phyloP scores from a whole-genome alignment of 306 rosid species.

The Urtica urens region DNA sequence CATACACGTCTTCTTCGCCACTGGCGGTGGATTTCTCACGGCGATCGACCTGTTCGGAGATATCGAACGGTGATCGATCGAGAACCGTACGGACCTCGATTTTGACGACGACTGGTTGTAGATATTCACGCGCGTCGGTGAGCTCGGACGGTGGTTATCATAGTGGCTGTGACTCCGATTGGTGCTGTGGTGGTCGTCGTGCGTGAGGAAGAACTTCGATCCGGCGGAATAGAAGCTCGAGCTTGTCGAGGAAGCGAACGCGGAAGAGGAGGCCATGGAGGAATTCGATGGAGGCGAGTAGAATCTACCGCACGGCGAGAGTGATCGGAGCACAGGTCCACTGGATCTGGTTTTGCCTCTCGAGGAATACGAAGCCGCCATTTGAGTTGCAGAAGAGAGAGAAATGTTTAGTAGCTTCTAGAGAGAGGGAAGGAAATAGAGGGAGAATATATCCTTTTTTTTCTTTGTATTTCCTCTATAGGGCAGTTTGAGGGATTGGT shows the following conservation, averaged over 20 bases:
- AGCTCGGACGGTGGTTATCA: slow-evolving; percentile 47
- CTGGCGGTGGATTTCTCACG: slow-evolving; percentile 44
- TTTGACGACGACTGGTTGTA: slow-evolving; percentile 25
- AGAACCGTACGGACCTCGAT: slow-evolving; percentile 53
- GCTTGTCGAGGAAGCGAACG: slow-evolving; percentile 69
- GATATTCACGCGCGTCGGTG: slow-evolving; percentile 85
- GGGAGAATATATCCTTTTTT: not conserved
- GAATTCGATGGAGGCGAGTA: slow-evolving; percentile 42
- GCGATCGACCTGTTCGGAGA: slow-evolving; percentile 72
- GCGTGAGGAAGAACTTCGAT: slow-evolving; percentile 35
- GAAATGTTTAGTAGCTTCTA: not conserved
- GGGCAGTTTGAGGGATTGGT: slow-evolving; percentile 51
- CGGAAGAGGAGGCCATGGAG: slow-evolving; percentile 37
- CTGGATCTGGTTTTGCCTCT: slow-evolving; percentile 39
- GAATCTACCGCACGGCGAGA: slow-evolving; percentile 59
- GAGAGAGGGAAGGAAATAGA: not conserved
- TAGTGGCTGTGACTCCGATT: slow-evolving; percentile 21
- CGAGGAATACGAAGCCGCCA: slow-evolving; percentile 46
- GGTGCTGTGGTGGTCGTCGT: slow-evolving; percentile 15
- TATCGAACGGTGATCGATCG: slow-evolving; percentile 59
- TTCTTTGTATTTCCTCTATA: not conserved
- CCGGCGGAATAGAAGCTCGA: slow-evolving; percentile 43
- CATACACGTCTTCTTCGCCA: slow-evolving; percentile 69
- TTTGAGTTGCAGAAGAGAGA: slow-evolving; percentile 15
- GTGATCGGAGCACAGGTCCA: slow-evolving; percentile 67